Conservation (phyloP, 306 rosid species). For the Rosa lucieae region DNA sequence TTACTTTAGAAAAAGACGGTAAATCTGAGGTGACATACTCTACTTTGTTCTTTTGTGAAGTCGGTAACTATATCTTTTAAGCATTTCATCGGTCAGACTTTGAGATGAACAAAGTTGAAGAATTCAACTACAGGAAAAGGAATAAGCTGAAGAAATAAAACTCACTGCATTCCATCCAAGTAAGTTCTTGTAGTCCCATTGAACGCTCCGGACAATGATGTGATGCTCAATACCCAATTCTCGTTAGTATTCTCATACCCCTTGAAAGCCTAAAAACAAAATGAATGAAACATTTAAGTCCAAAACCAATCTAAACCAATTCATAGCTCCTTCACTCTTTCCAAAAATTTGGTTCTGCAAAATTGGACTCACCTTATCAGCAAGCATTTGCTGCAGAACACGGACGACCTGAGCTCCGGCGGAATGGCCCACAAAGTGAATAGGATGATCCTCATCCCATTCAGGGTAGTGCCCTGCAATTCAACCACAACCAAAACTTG, state of each 20-base stretch:
- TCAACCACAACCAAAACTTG: slow-evolving; percentile 18
- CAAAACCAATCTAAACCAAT: neutral
- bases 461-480: slow-evolving; percentile 85
- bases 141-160: slow-evolving; percentile 23
- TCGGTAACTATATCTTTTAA: neutral
- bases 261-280: slow-evolving; percentile 61
- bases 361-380: slow-evolving; percentile 68
- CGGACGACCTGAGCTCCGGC: slow-evolving; percentile 98
- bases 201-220: slow-evolving; percentile 92
- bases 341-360: neutral
- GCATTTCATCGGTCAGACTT: neutral
- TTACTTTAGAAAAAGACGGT: neutral
- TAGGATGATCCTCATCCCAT: slow-evolving; percentile 96
- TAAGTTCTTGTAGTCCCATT: slow-evolving; percentile 97
- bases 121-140: neutral
- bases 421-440: slow-evolving; percentile 95
- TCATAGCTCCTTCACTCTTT: neutral
- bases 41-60: neutral
- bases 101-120: slow-evolving; percentile 1
- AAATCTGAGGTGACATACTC: neutral
- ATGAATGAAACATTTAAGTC: slow-evolving; percentile 16
- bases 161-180: slow-evolving; percentile 96
- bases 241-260: slow-evolving; percentile 76
- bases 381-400: slow-evolving; percentile 95
- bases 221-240: slow-evolving; percentile 83